A percentile compares a stretch with the other conserved stretches of the same genome.
phyloP scores from a whole-genome alignment of 2,329 filamentous ascomycete species.

The Trichoderma simmonsii region DNA sequence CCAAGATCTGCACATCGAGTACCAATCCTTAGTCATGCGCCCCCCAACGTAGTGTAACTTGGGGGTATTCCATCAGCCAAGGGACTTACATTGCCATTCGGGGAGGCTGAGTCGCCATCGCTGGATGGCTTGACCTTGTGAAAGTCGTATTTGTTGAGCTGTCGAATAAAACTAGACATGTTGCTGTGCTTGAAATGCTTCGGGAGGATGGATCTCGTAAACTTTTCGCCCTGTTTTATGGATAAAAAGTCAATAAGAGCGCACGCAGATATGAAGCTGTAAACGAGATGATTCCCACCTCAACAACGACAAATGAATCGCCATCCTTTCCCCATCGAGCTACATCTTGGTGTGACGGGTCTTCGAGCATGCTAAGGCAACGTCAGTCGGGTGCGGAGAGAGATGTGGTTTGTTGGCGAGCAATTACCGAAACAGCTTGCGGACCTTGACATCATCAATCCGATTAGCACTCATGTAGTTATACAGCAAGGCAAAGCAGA shows the following conservation, averaged over 20 bases:
- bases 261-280: background rate
- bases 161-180: slow-evolving; percentile 93
- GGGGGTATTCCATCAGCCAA: background rate
- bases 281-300: slow-evolving; percentile 56
- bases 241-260: slow-evolving; percentile 16
- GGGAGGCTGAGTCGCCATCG: slow-evolving; percentile 34
- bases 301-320: slow-evolving; percentile 93
- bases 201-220: slow-evolving; percentile 92
- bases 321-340: slow-evolving; percentile 94
- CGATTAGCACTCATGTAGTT: background rate
- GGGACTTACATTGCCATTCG: slow-evolving; percentile 38
- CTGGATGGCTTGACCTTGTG: slow-evolving; percentile 77
- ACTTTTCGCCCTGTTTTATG: slow-evolving; percentile 79
- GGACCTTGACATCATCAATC: slow-evolving; percentile 61
- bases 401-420: background rate
- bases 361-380: slow-evolving; percentile 73
- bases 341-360: slow-evolving; percentile 85
- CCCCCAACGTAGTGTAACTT: background rate
- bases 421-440: slow-evolving; percentile 93
- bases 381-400: slow-evolving; percentile 18
- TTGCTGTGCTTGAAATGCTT: slow-evolving; percentile 99
- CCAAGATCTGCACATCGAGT: slow-evolving; percentile 47
- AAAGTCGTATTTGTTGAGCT: slow-evolving; percentile 97
- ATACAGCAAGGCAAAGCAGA: background rate
- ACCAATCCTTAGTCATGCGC: background rate